These are phyloP conservation scores for Leccinellum albellum DNA, from an alignment of 768 basidiomycete genomes.

Conservation along the genomic window DNA sequence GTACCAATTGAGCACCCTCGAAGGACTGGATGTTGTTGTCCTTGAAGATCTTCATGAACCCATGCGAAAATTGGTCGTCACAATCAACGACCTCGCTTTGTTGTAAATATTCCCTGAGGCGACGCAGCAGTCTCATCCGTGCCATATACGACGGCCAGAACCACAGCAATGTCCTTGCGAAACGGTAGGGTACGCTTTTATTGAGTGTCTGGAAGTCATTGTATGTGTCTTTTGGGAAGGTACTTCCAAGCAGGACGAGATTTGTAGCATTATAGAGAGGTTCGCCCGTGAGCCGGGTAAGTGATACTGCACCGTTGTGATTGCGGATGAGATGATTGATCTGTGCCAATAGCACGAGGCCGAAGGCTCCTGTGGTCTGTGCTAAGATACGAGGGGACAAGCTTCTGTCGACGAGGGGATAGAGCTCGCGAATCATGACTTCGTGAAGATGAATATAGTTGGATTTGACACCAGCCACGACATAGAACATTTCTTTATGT, in stretches of 20 bases:
- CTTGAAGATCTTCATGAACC: conserved; percentile 17
- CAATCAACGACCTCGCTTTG: conserved; percentile 1
- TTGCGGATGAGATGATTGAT: conserved; percentile 6
- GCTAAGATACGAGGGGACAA: conserved; percentile 13
- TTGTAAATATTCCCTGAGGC: conserved; percentile 13
- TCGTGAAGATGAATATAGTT: conserved; percentile 8
- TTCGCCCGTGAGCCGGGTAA: conserved; percentile 13
- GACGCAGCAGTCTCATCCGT: conserved; percentile 4
- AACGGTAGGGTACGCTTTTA: conserved; percentile 18
- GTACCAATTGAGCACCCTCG: conserved; percentile 17
- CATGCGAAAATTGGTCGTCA: conserved; percentile 5
- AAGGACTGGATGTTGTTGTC: conserved; percentile 12
- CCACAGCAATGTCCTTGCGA: conserved; percentile 12
- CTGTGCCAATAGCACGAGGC: conserved; percentile 7
- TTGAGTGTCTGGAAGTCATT: conserved; percentile 18
- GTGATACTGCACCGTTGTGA: conserved; percentile 4
- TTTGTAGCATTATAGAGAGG: conserved; percentile 20
- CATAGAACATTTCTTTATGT: conserved; percentile 9
- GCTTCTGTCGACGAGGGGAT: conserved; percentile 19
- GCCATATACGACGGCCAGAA: conserved; percentile 15
- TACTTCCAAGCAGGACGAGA: conserved; percentile 14
- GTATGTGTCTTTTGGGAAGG: conserved; percentile 20
- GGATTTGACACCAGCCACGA: conserved; percentile 10
- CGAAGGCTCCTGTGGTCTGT: conserved; percentile 11
- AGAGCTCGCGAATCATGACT: conserved; percentile 19